Conservation (phyloP, 306 rosid species). For the Carpinus fangiana region DNA sequence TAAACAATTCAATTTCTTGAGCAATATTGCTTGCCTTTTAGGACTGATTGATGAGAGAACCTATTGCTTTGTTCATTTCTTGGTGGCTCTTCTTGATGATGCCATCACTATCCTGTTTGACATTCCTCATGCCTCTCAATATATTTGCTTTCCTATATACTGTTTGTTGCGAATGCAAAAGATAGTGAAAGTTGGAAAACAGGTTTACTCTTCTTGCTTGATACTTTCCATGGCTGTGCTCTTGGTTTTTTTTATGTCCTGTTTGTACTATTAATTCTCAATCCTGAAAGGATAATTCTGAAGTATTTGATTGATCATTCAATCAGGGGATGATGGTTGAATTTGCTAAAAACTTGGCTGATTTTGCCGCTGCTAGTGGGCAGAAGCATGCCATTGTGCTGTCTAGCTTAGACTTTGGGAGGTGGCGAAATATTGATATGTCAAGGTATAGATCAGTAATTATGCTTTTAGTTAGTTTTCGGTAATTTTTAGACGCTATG, state of each 20-base stretch:
- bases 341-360: constrained; percentile 73
- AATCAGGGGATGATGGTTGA: constrained; percentile 77
- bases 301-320: constrained; percentile 22
- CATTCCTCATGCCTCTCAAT: not conserved
- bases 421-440: constrained; percentile 81
- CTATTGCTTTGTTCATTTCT: not conserved
- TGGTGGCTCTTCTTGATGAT: not conserved
- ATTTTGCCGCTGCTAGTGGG: constrained; percentile 62
- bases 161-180: not conserved
- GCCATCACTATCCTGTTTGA: not conserved
- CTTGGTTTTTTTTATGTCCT: constrained; percentile 6
- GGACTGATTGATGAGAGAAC: not conserved
- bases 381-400: constrained; percentile 76
- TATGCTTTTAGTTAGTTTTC: constrained; percentile 4
- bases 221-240: constrained; percentile 12
- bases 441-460: constrained; percentile 55
- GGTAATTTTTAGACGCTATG: not conserved
- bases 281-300: constrained; percentile 12
- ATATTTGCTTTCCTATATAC: not conserved
- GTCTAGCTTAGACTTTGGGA: constrained; percentile 90
- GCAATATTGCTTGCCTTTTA: not conserved
- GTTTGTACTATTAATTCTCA: constrained; percentile 7
- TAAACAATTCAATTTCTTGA: not conserved
- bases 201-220: constrained; percentile 1
- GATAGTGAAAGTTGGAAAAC: not conserved